Evolutionary conservation across 2,329 filamentous ascomycete genomes (phyloP).

Genomic region (Penicillium frequentans): DNA sequence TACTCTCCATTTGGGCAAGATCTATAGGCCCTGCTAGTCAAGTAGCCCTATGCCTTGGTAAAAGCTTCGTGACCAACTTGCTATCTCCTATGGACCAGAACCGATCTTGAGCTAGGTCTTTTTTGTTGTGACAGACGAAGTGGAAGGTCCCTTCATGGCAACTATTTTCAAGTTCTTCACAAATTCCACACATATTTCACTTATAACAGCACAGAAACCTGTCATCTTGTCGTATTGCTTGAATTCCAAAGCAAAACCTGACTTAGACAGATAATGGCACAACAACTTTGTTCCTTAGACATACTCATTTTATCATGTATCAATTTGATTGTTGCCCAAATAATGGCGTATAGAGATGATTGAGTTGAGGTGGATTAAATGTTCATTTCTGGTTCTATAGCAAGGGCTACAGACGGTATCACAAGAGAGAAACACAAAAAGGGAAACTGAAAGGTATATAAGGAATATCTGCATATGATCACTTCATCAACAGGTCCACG

Average conservation of each 20-base stretch:
- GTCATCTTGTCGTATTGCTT: too few species aligned
- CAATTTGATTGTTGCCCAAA: not conserved
- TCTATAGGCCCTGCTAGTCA: not conserved
- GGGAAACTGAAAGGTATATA: not conserved
- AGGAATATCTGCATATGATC: conserved; percentile 3
- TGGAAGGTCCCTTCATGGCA: too few species aligned
- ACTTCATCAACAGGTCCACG: conserved; percentile 60
- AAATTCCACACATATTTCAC: too few species aligned
- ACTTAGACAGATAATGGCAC: too few species aligned
- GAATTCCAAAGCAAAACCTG: too few species aligned
- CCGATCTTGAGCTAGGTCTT: not conserved
- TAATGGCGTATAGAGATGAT: too few species aligned
- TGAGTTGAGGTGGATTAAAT: not conserved
- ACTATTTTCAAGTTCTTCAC: too few species aligned
- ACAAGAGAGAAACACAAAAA: not conserved
- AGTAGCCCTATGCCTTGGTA: not conserved
- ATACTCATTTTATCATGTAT: too few species aligned
- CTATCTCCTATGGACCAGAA: not conserved
- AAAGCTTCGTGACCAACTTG: not conserved
- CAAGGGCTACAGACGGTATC: not conserved
- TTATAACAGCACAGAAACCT: too few species aligned
- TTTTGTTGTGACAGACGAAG: too few species aligned
- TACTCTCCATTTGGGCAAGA: not conserved
- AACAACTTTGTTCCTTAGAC: too few species aligned
- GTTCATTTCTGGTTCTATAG: not conserved